Percentiles rank a stretch among this genome's conserved stretches.
These are phyloP conservation scores for Eucalyptus erythrocorys DNA, from an alignment of 345 rosid genomes.

Conservation along the genomic window DNA sequence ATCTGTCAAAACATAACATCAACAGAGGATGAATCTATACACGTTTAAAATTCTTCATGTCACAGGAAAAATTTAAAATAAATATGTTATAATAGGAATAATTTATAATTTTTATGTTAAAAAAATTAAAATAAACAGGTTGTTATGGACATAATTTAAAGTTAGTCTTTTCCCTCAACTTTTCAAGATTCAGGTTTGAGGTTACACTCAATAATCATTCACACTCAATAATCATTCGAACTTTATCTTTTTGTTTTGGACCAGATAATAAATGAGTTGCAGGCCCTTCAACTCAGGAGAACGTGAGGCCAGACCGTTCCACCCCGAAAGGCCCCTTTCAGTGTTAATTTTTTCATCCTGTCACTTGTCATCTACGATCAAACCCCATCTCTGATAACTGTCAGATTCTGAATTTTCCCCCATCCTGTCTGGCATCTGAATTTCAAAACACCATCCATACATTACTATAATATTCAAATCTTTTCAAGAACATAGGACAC, in stretches of 20 bases:
- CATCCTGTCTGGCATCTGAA: background rate
- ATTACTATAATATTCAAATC: background rate
- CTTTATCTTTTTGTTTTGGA: background rate
- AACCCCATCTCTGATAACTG: background rate
- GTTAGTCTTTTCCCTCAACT: no score
- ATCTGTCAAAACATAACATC: background rate
- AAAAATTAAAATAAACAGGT: no score
- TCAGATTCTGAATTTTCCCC: background rate
- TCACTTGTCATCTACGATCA: background rate
- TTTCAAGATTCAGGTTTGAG: background rate
- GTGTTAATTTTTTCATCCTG: background rate
- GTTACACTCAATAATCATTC: background rate
- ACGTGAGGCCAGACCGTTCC: background rate
- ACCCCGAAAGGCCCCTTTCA: background rate
- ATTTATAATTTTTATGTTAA: no score
- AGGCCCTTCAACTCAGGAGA: background rate
- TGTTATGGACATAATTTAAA: background rate
- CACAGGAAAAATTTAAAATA: no score
- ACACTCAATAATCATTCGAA: background rate
- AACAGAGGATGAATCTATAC: no score
- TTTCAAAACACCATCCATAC: background rate
- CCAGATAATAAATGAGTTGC: background rate
- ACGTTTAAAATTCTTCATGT: no score
- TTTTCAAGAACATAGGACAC: background rate
- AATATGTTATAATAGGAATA: no score